phyloP scores from a whole-genome alignment of 2,329 filamentous ascomycete species.

The Stemphylium lycopersici region DNA sequence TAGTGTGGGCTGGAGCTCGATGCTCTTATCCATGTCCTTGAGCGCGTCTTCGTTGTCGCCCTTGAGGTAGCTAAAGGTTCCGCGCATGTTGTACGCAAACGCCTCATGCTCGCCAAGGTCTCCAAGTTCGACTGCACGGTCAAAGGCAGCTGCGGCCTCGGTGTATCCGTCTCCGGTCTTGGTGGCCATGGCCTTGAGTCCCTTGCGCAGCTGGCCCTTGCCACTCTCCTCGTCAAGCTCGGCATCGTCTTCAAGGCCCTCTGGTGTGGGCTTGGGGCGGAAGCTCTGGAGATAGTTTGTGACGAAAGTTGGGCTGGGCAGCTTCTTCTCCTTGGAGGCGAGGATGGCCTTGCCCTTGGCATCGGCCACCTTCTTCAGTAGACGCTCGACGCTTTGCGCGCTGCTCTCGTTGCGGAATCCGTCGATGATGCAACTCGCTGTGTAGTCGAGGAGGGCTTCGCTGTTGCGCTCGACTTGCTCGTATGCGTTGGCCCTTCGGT shows the following conservation, averaged over 20 bases:
- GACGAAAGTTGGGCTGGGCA: constrained; percentile 95
- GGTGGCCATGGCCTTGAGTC: constrained; percentile 78
- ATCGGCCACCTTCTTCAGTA: constrained; percentile 97
- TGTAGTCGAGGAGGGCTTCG: constrained; percentile 96
- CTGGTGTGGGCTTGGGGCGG: constrained; percentile 79
- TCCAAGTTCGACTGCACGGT: constrained; percentile 82
- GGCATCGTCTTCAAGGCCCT: constrained; percentile 79
- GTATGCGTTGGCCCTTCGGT: constrained; percentile 94
- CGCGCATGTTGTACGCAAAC: constrained; percentile 93
- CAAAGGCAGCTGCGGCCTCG: constrained; percentile 83
- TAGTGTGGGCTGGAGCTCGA: constrained; percentile 84
- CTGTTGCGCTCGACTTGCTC: constrained; percentile 91
- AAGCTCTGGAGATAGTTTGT: constrained; percentile 99
- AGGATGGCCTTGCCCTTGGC: constrained; percentile 91
- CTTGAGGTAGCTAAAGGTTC: constrained; percentile 91
- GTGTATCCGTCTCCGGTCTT: constrained; percentile 92
- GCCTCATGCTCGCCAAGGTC: constrained; percentile 84
- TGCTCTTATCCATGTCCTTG: constrained; percentile 86
- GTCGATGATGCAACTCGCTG: constrained; percentile 98
- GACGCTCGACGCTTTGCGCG: constrained; percentile 85
- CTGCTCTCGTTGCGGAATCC: constrained; percentile 91
- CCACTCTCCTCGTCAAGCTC: constrained; percentile 80
- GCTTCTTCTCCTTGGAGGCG: constrained; percentile 76
- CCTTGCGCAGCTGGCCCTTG: constrained; percentile 83
- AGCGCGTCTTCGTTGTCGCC: constrained; percentile 86